phyloP scores from a whole-genome alignment of 371 early-diverging fungal species.

The Apophysomyces ossiformis region DNA sequence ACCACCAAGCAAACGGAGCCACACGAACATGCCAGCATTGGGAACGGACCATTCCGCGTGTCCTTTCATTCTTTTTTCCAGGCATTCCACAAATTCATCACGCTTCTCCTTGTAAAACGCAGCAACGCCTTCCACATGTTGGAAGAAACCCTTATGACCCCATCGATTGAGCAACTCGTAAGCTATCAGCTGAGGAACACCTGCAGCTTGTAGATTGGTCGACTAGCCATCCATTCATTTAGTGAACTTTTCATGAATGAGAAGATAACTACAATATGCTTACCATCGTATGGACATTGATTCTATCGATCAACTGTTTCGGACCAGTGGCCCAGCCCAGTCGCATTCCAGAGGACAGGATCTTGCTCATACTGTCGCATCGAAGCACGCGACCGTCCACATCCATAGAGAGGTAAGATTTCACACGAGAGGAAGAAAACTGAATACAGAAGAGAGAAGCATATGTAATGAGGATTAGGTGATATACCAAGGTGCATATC shows the following conservation, averaged over 20 bases:
- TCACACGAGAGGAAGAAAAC: conserved; percentile 38
- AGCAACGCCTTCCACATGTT: conserved; percentile 64
- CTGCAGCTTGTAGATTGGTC: conserved; percentile 78
- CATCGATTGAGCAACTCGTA: conserved; percentile 64
- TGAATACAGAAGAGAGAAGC: conserved; percentile 3
- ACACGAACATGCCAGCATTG: conserved; percentile 82
- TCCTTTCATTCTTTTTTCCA: conserved; percentile 61
- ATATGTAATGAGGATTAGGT: neutral
- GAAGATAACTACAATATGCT: neutral
- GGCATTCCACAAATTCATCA: conserved; percentile 61
- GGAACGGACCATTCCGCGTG: conserved; percentile 74
- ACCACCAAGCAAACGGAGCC: conserved; percentile 70
- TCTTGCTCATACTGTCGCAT: conserved; percentile 83
- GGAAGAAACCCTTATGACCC: conserved; percentile 69
- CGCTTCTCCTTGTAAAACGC: conserved; percentile 66
- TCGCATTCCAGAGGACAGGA: conserved; percentile 78
- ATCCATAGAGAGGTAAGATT: conserved; percentile 81
- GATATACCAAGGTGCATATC: neutral
- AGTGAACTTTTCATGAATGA: neutral
- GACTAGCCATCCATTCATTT: conserved; percentile 27
- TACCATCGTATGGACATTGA: conserved; percentile 72
- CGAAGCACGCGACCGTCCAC: conserved; percentile 81
- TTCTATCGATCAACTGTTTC: conserved; percentile 63
- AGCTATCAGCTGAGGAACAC: conserved; percentile 71
- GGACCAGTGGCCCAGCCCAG: conserved; percentile 86